These are phyloP conservation scores for Paramecium biaurelia DNA, from an alignment of 73 alveolate species.

Conservation along the genomic window DNA sequence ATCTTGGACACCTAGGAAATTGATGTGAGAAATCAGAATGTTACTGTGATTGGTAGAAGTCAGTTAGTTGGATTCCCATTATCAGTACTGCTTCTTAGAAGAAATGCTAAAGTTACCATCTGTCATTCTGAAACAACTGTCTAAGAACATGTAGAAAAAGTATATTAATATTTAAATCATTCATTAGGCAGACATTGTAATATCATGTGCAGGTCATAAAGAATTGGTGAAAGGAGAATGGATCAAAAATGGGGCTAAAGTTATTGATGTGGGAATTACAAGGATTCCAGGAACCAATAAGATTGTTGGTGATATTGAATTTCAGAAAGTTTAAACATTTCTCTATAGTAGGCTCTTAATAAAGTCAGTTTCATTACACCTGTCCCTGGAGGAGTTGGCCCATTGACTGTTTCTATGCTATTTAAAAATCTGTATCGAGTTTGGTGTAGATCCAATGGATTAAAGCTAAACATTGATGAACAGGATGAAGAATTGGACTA, in stretches of 20 bases:
- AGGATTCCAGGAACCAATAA: slow-evolving; percentile 24
- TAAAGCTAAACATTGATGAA: not conserved
- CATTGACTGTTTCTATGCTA: slow-evolving; percentile 85
- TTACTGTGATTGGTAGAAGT: slow-evolving; percentile 68
- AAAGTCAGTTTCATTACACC: slow-evolving; percentile 76
- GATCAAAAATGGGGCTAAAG: slow-evolving; percentile 74
- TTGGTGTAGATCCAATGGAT: slow-evolving; percentile 5
- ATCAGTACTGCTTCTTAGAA: slow-evolving; percentile 57
- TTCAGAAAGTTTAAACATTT: not conserved
- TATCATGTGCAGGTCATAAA: slow-evolving; percentile 75
- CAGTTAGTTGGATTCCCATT: slow-evolving; percentile 81
- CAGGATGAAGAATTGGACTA: not conserved
- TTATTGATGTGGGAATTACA: slow-evolving; percentile 82
- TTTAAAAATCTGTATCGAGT: slow-evolving; percentile 53
- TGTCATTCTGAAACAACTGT: slow-evolving; percentile 64
- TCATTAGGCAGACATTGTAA: slow-evolving; percentile 75
- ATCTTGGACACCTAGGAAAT: slow-evolving; percentile 31
- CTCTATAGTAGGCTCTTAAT: not conserved
- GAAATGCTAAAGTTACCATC: slow-evolving; percentile 69
- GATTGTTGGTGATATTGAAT: slow-evolving; percentile 59
- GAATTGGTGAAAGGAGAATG: slow-evolving; percentile 74
- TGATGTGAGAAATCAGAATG: slow-evolving; percentile 54
- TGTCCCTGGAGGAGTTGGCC: slow-evolving; percentile 90
- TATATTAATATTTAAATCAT: not conserved
- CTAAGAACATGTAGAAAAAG: slow-evolving; percentile 53